Evolutionary conservation across 371 early-diverging fungal genomes (phyloP).

Genomic region (Mucor plumbeus): DNA sequence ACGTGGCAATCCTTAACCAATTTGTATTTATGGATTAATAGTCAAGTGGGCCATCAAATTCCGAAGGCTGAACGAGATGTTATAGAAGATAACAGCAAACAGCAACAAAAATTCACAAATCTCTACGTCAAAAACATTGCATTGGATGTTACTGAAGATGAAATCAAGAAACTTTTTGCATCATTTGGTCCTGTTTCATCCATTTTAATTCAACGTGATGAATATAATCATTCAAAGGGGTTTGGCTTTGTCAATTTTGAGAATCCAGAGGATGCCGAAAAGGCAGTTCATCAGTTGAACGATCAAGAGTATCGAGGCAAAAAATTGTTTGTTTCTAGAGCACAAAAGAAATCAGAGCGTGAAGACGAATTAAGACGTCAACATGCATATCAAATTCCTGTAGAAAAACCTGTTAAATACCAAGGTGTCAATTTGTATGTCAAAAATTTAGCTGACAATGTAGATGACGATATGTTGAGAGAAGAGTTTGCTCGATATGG

Average conservation of each 20-base stretch:
- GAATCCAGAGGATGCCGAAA: conserved; percentile 87
- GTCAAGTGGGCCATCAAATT: conserved; percentile 86
- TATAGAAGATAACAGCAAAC: conserved; percentile 71
- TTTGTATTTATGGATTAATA: background rate
- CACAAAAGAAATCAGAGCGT: conserved; percentile 98
- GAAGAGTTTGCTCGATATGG: conserved; percentile 92
- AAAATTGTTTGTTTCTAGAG: conserved; percentile 95
- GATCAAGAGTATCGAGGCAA: conserved; percentile 89
- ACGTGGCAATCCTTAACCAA: too few species aligned
- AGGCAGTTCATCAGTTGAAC: conserved; percentile 92
- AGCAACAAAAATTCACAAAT: conserved; percentile 88
- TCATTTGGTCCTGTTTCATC: conserved; percentile 90
- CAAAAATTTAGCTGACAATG: conserved; percentile 94
- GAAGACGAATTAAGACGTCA: conserved; percentile 93
- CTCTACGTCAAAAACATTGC: conserved; percentile 98
- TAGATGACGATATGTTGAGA: conserved; percentile 91
- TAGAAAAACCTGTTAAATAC: conserved; percentile 90
- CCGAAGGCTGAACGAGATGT: conserved; percentile 90
- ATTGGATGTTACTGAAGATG: conserved; percentile 82
- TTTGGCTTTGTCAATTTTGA: conserved; percentile 98
- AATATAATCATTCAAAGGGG: conserved; percentile 84
- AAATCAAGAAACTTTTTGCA: conserved; percentile 82
- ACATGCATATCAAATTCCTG: conserved; percentile 79
- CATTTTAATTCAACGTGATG: conserved; percentile 75
- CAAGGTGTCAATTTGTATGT: conserved; percentile 98